phyloP scores from a whole-genome alignment of 305 asterid species.

The Euphrasia arctica region DNA sequence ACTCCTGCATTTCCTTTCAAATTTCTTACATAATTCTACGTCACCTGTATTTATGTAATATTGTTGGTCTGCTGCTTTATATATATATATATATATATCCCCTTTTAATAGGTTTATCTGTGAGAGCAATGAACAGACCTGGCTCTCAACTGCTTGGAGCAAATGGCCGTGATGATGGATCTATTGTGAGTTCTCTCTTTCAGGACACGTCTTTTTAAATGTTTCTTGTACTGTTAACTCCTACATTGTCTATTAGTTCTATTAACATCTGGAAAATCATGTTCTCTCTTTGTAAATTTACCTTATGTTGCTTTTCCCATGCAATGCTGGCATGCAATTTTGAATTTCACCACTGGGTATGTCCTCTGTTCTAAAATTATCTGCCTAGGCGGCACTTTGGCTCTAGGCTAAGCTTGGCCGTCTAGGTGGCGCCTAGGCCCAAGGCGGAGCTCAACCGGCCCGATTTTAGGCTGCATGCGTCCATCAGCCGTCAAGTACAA shows the following conservation, averaged over 20 bases:
- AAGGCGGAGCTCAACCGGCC: too few species aligned
- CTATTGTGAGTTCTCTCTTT: constrained; percentile 57
- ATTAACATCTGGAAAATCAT: constrained; percentile 10
- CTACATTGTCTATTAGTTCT: background rate
- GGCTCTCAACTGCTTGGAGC: constrained; percentile 86
- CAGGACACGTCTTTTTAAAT: constrained; percentile 17
- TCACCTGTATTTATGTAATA: constrained; percentile 1
- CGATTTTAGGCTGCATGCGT: too few species aligned
- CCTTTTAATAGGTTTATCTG: constrained; percentile 60
- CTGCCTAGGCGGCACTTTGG: too few species aligned
- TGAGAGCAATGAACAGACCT: constrained; percentile 85
- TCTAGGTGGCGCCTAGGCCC: too few species aligned
- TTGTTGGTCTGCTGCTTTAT: constrained; percentile 9
- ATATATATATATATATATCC: constrained; percentile 3
- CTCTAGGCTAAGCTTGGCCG: too few species aligned
- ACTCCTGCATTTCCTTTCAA: constrained; percentile 1
- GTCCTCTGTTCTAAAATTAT: too few species aligned
- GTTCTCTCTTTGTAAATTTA: constrained; percentile 2
- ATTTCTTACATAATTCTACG: constrained; percentile 16
- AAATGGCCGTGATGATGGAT: constrained; percentile 98
- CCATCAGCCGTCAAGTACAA: too few species aligned
- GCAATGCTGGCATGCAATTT: constrained; percentile 4
- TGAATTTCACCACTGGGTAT: constrained; percentile 8
- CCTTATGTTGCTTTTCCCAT: background rate
- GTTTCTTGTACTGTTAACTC: constrained; percentile 10